Evolutionary conservation across 306 rosid species (phyloP).

Genomic region (Corylus heterophylla): DNA sequence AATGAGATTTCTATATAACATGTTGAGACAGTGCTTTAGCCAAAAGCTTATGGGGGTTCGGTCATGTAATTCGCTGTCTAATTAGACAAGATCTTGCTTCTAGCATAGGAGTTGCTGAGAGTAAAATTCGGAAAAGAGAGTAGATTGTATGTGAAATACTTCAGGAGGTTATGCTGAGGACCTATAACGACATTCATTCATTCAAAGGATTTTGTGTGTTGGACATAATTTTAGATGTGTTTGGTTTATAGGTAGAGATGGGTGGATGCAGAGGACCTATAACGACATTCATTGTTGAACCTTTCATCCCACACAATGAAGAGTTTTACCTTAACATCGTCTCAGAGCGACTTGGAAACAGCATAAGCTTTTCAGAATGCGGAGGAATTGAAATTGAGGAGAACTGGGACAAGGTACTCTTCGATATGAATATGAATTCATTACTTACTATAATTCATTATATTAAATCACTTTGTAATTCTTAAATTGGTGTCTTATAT

Average conservation of each 20-base stretch:
- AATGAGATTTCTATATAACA: no score
- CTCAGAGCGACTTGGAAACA: constrained; percentile 85
- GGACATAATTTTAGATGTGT: constrained; percentile 10
- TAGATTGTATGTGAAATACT: no score
- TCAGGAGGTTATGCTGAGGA: no score
- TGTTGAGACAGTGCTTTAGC: no score
- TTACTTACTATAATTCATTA: not conserved
- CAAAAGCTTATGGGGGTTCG: no score
- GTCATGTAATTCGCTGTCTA: no score
- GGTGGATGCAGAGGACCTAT: constrained; percentile 95
- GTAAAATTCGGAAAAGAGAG: no score
- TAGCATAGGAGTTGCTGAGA: no score
- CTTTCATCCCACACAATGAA: constrained; percentile 89
- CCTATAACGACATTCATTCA: no score
- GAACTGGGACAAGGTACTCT: constrained; percentile 89
- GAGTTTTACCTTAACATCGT: constrained; percentile 93
- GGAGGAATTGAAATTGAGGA: constrained; percentile 98
- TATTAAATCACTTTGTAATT: not conserved
- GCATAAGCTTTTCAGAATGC: constrained; percentile 93
- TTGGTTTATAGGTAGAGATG: constrained; percentile 69
- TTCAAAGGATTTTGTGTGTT: no score
- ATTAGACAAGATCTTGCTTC: no score
- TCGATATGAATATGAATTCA: not conserved
- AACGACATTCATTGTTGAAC: constrained; percentile 94
- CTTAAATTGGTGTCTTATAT: constrained; percentile 1